phyloP scores from a whole-genome alignment of 495 filamentous ascomycete genomes.

The Delitschia confertaspora region DNA sequence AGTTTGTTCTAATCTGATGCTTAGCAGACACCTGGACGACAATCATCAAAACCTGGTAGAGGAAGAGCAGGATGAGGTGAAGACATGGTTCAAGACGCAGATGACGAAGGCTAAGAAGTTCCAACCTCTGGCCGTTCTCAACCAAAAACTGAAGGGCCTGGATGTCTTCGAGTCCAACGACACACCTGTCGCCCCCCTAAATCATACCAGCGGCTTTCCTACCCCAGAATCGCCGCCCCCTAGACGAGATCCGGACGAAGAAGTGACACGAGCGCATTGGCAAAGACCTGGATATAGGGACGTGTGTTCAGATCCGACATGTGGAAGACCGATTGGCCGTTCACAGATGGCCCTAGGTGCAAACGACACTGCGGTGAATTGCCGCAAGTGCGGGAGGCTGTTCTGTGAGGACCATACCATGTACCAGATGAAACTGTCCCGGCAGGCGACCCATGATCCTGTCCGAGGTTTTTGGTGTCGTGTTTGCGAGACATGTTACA shows the following conservation, averaged over 20 bases:
- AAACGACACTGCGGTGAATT: conserved; percentile 79
- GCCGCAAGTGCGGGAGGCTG: conserved; percentile 79
- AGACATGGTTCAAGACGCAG: conserved; percentile 95
- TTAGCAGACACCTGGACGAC: conserved; percentile 78
- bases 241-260: conserved; percentile 73
- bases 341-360: conserved; percentile 56
- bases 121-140: conserved; percentile 81
- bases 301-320: conserved; percentile 76
- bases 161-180: conserved; percentile 98
- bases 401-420: conserved; percentile 98
- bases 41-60: conserved; percentile 88
- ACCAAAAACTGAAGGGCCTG: conserved; percentile 94
- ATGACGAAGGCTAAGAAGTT: conserved; percentile 94
- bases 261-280: conserved; percentile 84
- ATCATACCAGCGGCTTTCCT: conserved; percentile 26
- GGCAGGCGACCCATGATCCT: conserved; percentile 84
- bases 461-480: conserved; percentile 87
- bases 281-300: conserved; percentile 66
- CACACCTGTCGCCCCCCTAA: conserved; percentile 33
- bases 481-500: conserved; percentile 97
- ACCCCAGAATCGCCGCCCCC: conserved; percentile 29
- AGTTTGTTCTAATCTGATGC: conserved; percentile 18
- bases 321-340: conserved; percentile 40
- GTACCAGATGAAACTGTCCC: conserved; percentile 98
- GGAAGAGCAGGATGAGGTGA: conserved; percentile 89